Evolutionary conservation across 257 asterid species (phyloP).

Genomic region (Nicotiana sylvestris): DNA sequence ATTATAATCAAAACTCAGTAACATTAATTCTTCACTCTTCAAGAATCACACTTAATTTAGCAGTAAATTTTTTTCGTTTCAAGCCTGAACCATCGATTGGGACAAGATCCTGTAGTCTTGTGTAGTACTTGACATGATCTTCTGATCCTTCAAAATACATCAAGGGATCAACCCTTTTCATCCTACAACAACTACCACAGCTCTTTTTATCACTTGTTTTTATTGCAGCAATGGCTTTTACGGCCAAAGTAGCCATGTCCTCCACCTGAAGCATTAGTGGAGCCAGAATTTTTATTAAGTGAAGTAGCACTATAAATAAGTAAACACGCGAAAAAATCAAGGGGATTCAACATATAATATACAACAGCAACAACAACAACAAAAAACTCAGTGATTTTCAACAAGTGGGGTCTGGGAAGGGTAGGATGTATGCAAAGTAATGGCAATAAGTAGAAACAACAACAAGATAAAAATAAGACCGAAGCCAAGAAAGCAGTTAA

Average conservation of each 20-base stretch:
- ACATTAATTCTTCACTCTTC: not conserved
- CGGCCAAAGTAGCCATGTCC: slow-evolving; percentile 22
- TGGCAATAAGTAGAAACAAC: no score
- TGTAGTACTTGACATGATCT: no score
- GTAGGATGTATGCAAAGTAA: no score
- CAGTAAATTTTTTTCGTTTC: not conserved
- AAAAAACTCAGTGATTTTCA: no score
- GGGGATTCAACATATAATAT: no score
- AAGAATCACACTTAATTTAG: not conserved
- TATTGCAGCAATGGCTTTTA: slow-evolving; percentile 13
- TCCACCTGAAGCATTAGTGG: not conserved
- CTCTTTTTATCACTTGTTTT: not conserved
- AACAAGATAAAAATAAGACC: no score
- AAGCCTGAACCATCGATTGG: not conserved
- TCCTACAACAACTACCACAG: not conserved
- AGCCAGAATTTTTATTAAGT: no score
- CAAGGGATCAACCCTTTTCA: not conserved
- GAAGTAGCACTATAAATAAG: no score
- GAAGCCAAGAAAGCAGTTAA: no score
- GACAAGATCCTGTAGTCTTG: not conserved
- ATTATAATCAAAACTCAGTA: not conserved
- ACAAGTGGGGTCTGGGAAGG: no score
- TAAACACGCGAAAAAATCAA: no score
- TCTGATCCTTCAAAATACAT: not conserved
- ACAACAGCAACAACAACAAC: no score